These are phyloP conservation scores for Pseudogymnoascus sp. DNA, from an alignment of 2,329 filamentous ascomycete genomes.

Conservation along the genomic window DNA sequence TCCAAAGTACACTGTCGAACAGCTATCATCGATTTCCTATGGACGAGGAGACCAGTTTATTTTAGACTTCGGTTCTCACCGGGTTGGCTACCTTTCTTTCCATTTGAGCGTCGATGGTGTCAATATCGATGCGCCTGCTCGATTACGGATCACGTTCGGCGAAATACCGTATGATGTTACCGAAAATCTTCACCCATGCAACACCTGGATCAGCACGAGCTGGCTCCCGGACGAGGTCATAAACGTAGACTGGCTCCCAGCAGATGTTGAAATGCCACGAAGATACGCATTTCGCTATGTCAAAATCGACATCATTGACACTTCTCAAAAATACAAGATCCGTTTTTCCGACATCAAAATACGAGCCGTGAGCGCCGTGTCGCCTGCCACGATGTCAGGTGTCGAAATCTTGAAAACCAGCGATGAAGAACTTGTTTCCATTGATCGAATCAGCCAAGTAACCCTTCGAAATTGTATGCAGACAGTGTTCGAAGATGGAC, in stretches of 20 bases:
- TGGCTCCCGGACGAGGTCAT: slow-evolving; percentile 34
- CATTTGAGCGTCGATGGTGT: slow-evolving; percentile 25
- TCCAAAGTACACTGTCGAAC: slow-evolving; percentile 14
- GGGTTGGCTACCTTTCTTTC: slow-evolving; percentile 30
- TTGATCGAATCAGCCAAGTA: slow-evolving; percentile 29
- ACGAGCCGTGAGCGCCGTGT: slow-evolving; percentile 27
- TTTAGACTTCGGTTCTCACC: slow-evolving; percentile 31
- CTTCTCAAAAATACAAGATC: slow-evolving; percentile 31
- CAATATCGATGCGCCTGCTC: slow-evolving; percentile 32
- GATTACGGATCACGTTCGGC: slow-evolving; percentile 32
- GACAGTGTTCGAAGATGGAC: slow-evolving; percentile 35
- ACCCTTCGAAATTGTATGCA: slow-evolving; percentile 36
- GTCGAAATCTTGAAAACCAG: slow-evolving; percentile 13
- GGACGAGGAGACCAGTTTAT: slow-evolving; percentile 29
- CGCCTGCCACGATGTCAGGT: slow-evolving; percentile 15
- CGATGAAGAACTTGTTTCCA: slow-evolving; percentile 21
- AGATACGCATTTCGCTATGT: slow-evolving; percentile 32
- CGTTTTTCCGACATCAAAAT: slow-evolving; percentile 26
- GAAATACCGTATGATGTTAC: slow-evolving; percentile 34
- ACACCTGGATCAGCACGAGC: slow-evolving; percentile 34
- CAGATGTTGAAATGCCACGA: slow-evolving; percentile 26
- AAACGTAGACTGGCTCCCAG: slow-evolving; percentile 31
- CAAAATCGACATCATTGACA: slow-evolving; percentile 31
- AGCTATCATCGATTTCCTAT: slow-evolving; percentile 17
- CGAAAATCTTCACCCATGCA: slow-evolving; percentile 27